Base-by-base conservation (phyloP, 495 filamentous ascomycete species). In the Penicillium maclennaniae region DNA sequence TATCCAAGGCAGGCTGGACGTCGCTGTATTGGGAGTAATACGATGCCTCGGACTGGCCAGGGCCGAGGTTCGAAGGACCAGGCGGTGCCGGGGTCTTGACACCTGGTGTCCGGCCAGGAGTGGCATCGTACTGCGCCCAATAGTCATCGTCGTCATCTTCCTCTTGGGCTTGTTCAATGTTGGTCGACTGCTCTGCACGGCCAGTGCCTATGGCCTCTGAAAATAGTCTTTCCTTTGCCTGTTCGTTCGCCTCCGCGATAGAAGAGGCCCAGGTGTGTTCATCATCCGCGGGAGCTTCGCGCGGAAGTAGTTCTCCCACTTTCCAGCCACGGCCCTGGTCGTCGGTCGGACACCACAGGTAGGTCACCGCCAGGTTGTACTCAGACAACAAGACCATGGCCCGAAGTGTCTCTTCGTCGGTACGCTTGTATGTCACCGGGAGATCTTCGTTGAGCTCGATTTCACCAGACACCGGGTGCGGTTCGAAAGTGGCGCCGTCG, bases 91-190 rank as follows among this genome's bases (percentile, higher is more conserved):
- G 82, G 10, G 85, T 85, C 49, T 87, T 85, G 0, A 72, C 68
- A 1, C 83, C 83, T 6, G 92, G 92, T 17, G 91, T 92, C 31
- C 83, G 78, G 7, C 82, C 82, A 1, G 89, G 88, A 10, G 90
- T 93, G 8, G 84, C 82, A 74, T 97, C 93, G 66, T 98, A 98
- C 55, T 86, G 85, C 26, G 85, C 89, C 93, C 93, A 98, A 69
- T 97, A 98, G 59, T 84, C 88, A 55, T 91, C 91, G 53, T 96
- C 91, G 26, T 95, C 89, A 16, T 89, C 86, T 0, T 87, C 86
- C 0, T 79, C 78, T 43, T 75, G 54, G 0, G 79, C 78, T 41
- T 73, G 49, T 69, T 70, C 47, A 63, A 57, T 28, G 55, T 72
- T 50, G 58, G 14, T 44, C 27, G 69, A 42, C 34, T 59, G 55